These are phyloP conservation scores for Wickerhamiella vanderwaltii DNA, from an alignment of 805 yeast species.

Conservation along the genomic window DNA sequence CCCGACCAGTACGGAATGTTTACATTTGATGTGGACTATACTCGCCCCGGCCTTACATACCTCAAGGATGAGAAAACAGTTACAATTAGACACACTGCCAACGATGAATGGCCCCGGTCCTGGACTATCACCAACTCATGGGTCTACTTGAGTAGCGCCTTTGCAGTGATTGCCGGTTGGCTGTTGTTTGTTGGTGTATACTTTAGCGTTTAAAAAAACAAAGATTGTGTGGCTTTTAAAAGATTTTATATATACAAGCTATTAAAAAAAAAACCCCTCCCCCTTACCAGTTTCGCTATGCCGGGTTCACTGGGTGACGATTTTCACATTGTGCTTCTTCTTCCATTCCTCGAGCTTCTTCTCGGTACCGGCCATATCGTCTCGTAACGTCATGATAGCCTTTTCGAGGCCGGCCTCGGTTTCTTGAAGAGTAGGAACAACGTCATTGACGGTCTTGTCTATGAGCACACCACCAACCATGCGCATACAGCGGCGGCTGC, in stretches of 20 bases:
- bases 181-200: slow-evolving; percentile 59
- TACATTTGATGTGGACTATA: slow-evolving; percentile 68
- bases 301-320: slow-evolving; percentile 26
- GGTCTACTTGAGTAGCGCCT: slow-evolving; percentile 71
- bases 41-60: slow-evolving; percentile 62
- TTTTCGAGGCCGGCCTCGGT: slow-evolving; percentile 40
- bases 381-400: slow-evolving; percentile 30
- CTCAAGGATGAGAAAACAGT: slow-evolving; percentile 55
- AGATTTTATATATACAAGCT: too few relatives aligned
- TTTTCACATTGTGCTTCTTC: slow-evolving; percentile 37
- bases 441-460: slow-evolving; percentile 71
- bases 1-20: slow-evolving; percentile 98
- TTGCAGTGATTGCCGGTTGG: slow-evolving; percentile 64
- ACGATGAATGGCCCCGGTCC: slow-evolving; percentile 85
- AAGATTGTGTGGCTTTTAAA: too few relatives aligned
- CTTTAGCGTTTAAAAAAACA: slow-evolving; percentile 30
- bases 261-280: too few relatives aligned
- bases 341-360: slow-evolving; percentile 39
- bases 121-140: slow-evolving; percentile 90
- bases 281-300: too few relatives aligned
- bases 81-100: slow-evolving; percentile 86
- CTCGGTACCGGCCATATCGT: slow-evolving; percentile 33
- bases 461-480: slow-evolving; percentile 91
- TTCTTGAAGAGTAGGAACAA: slow-evolving; percentile 45
- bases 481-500: slow-evolving; percentile 67